Base-by-base conservation (phyloP, 2,329 filamentous ascomycete species). In the Exophiala calicioides region DNA sequence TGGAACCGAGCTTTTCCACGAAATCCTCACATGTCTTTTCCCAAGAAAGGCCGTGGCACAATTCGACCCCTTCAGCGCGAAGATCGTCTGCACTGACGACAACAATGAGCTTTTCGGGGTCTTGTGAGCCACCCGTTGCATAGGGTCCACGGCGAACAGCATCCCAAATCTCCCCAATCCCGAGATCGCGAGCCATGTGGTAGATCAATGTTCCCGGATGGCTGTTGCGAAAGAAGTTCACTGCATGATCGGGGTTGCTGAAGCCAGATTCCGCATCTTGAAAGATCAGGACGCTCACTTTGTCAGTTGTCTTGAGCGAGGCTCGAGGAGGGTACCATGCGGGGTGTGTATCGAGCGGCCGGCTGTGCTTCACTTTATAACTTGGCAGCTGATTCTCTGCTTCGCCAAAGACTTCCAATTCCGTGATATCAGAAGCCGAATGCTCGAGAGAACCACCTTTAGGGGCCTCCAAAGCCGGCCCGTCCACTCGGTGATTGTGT, bases 11-110 rank as follows among this genome's bases (percentile, higher is more conserved):
- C 20, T 24, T 23, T 24, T 37, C 34, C 10, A 37, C 34, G n/a
- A 37, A 37, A 13, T 37, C 34, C n/a, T 37, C 34, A 24, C 34
- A 37, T 5, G 34, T 37, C 15, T 24, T 37, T 23, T 37, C 34
- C 34, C 34, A 37, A 7, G 34, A 37, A 6, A 37, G 18, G 19
- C 34, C 34, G n/a, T 37, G 19, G 20, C n/a, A 37, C 34, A 37
- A 24, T 24, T 37, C 34, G 4, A 37, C 24, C 5, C 34, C 34
- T 8, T 37, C 34, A 8, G 34, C 34, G 12, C 34, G 34, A 10
- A 37, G 19, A 24, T 37, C 19, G 7, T 37, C 34, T 10, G 34
- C 34, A n/a, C 19, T 24, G 19, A 37, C 34, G 3, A 37, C 34
- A 13, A 23, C 34, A 24, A 37, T 37, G 20, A 37, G 20, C 12